Evolutionary conservation across 2,329 filamentous ascomycete genomes (phyloP), one percentile per base, ranked within the genome.

Genomic region (Xylariaceae sp.): DNA sequence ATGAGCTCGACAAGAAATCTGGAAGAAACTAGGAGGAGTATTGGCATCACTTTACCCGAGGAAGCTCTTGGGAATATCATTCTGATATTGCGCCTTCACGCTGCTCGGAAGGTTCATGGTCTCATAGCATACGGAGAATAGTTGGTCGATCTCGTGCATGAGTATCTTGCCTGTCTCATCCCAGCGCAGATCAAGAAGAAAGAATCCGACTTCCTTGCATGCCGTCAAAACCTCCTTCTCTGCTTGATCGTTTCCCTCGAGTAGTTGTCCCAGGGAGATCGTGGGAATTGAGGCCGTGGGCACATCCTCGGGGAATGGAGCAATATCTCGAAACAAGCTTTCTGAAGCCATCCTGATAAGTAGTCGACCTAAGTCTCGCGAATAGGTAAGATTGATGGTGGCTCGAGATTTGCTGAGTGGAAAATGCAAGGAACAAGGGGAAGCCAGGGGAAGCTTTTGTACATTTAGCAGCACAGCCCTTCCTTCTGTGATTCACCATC

Each of bases 251-350:
- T 49, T 19, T n/a, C 32, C 27, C 4, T 6, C 5, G 7, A 41
- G 44, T 3, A 49, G 32, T 14, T 22, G 17, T 34, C 17, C 34
- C 8, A 53, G 27, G 3, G 49, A 44, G 22, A 55, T 40, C 32
- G 35, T 50, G 4, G 11, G 19, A 43, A 54, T 55, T 1, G 37
- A 22, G 3, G 45, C 49, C 1, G 40, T 46, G 7, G 47, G 45
- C 11, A 51, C 36, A 45, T 53, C 47, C n/a, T 53, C 43, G n/a
- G 52, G 52, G 25, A 55, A 54, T 20, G 47, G 37, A 6, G 49
- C 49, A 3, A 51, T 44, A 12, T 35, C 39, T 38, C 40, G 16
- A 27, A 54, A 52, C 8, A 22, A 38, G 19, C 20, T 25, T 25
- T 19, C 37, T 12, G 12, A 27, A 32, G 27, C 27, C 27, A 32